Evolutionary conservation across 495 filamentous ascomycete species (phyloP).

Genomic region (Barbatosphaeria neglecta): DNA sequence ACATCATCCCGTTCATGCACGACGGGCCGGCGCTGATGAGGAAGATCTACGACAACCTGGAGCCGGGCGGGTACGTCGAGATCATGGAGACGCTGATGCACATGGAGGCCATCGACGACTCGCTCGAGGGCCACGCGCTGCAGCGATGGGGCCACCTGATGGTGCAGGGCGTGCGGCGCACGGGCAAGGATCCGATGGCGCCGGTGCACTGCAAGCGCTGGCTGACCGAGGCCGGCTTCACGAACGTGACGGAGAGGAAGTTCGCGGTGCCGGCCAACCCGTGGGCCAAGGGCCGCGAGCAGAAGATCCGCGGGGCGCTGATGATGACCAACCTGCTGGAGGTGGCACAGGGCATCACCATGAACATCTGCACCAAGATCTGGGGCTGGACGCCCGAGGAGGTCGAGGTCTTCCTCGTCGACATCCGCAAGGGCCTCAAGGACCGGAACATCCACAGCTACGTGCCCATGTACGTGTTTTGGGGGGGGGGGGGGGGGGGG

Average conservation of each 20-base stretch:
- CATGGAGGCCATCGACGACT: conserved; percentile 13
- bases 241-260: conserved; percentile 25
- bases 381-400: conserved; percentile 35
- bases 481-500: no score
- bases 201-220: conserved; percentile 8
- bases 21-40: conserved; percentile 28
- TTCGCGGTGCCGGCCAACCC: conserved; percentile 37
- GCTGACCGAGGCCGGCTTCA: conserved; percentile 26
- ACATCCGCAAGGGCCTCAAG: conserved; percentile 37
- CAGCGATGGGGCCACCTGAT: conserved; percentile 14
- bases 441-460: conserved; percentile 36
- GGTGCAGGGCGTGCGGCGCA: not conserved
- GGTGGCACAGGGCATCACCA: conserved; percentile 34
- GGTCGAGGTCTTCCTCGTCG: conserved; percentile 38
- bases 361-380: conserved; percentile 37
- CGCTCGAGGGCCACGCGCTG: conserved; percentile 8
- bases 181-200: not conserved
- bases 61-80: conserved; percentile 35
- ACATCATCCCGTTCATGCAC: conserved; percentile 29
- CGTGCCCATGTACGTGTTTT: conserved; percentile 30
- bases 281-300: conserved; percentile 32
- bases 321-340: conserved; percentile 14
- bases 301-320: conserved; percentile 37
- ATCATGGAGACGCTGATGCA: conserved; percentile 28
- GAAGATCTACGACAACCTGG: conserved; percentile 26